Evolutionary conservation across 2,329 filamentous ascomycete species (phyloP), one percentile per base, ranked within the genome.

Genomic region (Graphiopsis chlorocephala): DNA sequence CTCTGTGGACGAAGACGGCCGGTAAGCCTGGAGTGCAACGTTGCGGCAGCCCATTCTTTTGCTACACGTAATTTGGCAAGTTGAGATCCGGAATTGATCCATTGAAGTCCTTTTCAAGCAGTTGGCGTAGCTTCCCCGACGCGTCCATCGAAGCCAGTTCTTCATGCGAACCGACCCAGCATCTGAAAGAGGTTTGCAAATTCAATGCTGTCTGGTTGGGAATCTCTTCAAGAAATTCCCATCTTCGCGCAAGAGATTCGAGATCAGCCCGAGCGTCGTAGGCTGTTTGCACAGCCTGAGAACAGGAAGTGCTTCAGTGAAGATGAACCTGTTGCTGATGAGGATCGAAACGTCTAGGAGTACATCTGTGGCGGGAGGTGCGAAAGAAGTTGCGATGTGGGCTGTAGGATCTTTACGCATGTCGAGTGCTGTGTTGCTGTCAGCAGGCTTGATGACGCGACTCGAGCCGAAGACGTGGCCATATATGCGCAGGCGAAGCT

Each of bases 171-270:
- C 20, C 25, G 7, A 61, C 59, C 48, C 59, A 61, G 17, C 47
- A 42, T 12, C 59, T 33, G 20, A 61, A 53, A 5, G 59, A 61
- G 11, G 38, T 50, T 23, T 50, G 58, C 45, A 35, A 23, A 35
- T 68, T 33, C 68, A 68, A 70, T 8, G 68, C 69, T 20, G 67
- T 64, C 33, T 64, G 53, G 47, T 71, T 67, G 35, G 64, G 38
- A 8, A 45, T 8, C 3, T n/a, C 42, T 20, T 8, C 23, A 3
- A 12, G 56, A 4, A 25, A 10, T 15, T 20, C 14, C 56, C 56
- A 58, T 15, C 23, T 20, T 15, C 20, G 17, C 33, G 12, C 12
- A n/a, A 58, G 25, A 6, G 35, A 23, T 17, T 48, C 57, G n/a
- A 60, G 23, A 8, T 64, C 38, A 6, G 20, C 23, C 15, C 57